Conservation (phyloP, 2,329 filamentous ascomycete genomes). For the Stemphylium vesicarium region DNA sequence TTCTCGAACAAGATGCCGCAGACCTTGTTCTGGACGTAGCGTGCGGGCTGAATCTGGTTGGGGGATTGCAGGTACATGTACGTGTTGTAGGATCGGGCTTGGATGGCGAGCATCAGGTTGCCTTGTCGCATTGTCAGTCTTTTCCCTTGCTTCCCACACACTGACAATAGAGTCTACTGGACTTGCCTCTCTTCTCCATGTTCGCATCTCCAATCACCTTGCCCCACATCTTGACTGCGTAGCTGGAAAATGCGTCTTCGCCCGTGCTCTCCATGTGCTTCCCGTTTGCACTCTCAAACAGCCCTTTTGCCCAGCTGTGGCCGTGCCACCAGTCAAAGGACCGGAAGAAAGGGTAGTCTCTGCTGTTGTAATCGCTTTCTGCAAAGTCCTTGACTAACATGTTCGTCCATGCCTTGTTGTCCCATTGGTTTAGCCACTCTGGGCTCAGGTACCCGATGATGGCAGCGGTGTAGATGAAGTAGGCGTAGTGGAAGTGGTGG, state of each 20-base stretch:
- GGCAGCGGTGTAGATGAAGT: conserved; percentile 86
- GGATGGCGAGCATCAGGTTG: conserved; percentile 82
- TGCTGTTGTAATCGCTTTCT: conserved; percentile 73
- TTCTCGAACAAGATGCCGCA: conserved; percentile 83
- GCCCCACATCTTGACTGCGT: conserved; percentile 95
- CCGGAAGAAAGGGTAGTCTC: conserved; percentile 76
- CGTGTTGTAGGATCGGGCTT: conserved; percentile 72
- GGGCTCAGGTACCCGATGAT: conserved; percentile 81
- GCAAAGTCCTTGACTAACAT: conserved; percentile 82
- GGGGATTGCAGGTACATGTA: conserved; percentile 81
- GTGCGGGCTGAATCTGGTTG: conserved; percentile 73
- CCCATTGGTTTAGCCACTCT: conserved; percentile 65
- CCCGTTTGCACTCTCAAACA: conserved; percentile 73
- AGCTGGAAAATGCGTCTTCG: conserved; percentile 87
- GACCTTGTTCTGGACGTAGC: conserved; percentile 82
- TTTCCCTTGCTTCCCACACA: neutral
- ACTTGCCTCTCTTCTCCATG: conserved; percentile 71
- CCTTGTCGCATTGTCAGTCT: conserved; percentile 50
- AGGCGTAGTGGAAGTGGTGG: conserved; percentile 73
- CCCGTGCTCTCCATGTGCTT: conserved; percentile 89
- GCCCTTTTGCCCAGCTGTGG: conserved; percentile 88
- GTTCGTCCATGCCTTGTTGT: conserved; percentile 82
- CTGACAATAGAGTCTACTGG: too few relatives aligned
- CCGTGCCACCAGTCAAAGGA: conserved; percentile 94
- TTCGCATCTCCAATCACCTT: conserved; percentile 73